phyloP scores from a whole-genome alignment of 2,329 filamentous ascomycete species.

The Celoporthe dispersa region DNA sequence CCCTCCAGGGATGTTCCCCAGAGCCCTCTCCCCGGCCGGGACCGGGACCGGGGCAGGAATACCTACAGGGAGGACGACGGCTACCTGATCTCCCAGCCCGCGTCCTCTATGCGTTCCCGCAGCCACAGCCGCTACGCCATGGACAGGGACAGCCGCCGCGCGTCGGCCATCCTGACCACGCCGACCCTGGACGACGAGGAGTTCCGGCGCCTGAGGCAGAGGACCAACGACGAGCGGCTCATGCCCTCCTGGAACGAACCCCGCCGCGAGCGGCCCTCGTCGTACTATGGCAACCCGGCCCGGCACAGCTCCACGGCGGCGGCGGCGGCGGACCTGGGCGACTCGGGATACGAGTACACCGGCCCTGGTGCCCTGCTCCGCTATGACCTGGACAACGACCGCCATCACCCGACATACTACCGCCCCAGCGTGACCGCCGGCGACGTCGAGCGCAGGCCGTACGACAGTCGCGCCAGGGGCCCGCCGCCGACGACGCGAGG shows the following conservation, averaged over 20 bases:
- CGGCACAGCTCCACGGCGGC: conserved; percentile 50
- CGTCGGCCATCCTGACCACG: conserved; percentile 45
- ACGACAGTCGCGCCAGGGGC: conserved; percentile 48
- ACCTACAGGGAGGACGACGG: conserved; percentile 49
- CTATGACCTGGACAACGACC: conserved; percentile 63
- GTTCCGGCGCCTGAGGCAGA: conserved; percentile 53
- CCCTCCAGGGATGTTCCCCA: conserved; percentile 34
- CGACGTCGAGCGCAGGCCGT: conserved; percentile 48
- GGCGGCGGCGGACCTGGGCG: conserved; percentile 57
- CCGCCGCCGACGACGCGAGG: conserved; percentile 73
- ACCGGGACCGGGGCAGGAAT: conserved; percentile 55
- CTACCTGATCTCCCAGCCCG: conserved; percentile 59
- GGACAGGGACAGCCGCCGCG: conserved; percentile 13
- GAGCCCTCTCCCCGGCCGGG: conserved; percentile 57
- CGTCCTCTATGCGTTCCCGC: conserved; percentile 58
- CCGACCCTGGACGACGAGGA: conserved; percentile 57
- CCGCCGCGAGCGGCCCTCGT: conserved; percentile 51
- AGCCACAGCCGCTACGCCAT: conserved; percentile 40
- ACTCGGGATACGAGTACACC: conserved; percentile 67
- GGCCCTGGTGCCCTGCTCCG: conserved; percentile 64
- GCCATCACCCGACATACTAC: conserved; percentile 56
- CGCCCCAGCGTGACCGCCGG: conserved; percentile 59
- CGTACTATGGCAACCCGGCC: conserved; percentile 49
- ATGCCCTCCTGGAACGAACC: conserved; percentile 47
- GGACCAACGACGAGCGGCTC: conserved; percentile 49